These are phyloP conservation scores for Hygrophila difformis DNA, from an alignment of 257 asterid genomes.

Conservation along the genomic window DNA sequence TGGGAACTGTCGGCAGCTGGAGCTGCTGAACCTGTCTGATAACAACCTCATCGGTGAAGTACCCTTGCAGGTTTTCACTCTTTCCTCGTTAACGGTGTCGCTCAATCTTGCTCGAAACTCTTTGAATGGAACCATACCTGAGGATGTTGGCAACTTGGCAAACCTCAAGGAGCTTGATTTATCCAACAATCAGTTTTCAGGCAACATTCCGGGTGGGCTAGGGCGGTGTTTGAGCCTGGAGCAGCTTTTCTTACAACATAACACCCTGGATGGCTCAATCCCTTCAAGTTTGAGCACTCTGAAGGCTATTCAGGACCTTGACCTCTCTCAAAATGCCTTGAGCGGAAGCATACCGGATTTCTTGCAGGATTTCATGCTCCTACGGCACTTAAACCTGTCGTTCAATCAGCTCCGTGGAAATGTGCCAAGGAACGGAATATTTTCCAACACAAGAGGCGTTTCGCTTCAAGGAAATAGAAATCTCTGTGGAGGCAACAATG, in stretches of 20 bases:
- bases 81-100: slow-evolving; percentile 3
- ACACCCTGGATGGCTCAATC: slow-evolving; percentile 8
- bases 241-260: slow-evolving; percentile 8
- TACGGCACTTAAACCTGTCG: slow-evolving; percentile 28
- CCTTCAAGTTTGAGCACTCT: slow-evolving; percentile 13
- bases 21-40: slow-evolving; percentile 14
- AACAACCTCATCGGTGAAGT: slow-evolving; percentile 10
- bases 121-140: slow-evolving; percentile 6
- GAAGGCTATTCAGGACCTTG: slow-evolving; percentile 14
- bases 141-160: slow-evolving; percentile 8
- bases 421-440: slow-evolving; percentile 28
- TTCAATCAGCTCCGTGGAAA: slow-evolving; percentile 29
- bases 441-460: slow-evolving; percentile 22
- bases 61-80: slow-evolving; percentile 9
- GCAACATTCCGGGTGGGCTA: slow-evolving; percentile 14
- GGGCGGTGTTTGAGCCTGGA: slow-evolving; percentile 18
- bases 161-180: slow-evolving; percentile 16
- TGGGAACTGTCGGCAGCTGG: slow-evolving; percentile 12
- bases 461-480: slow-evolving; percentile 20
- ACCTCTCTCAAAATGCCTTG: slow-evolving; percentile 16
- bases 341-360: slow-evolving; percentile 12
- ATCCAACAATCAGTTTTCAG: slow-evolving; percentile 12
- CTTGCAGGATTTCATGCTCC: slow-evolving; percentile 19
- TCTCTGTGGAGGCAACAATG: slow-evolving; percentile 30
- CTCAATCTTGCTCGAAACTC: slow-evolving; percentile 12